phyloP scores from a whole-genome alignment of 1,284 basidiomycete genomes.

The Microbotryum lychnidis-dioicae region DNA sequence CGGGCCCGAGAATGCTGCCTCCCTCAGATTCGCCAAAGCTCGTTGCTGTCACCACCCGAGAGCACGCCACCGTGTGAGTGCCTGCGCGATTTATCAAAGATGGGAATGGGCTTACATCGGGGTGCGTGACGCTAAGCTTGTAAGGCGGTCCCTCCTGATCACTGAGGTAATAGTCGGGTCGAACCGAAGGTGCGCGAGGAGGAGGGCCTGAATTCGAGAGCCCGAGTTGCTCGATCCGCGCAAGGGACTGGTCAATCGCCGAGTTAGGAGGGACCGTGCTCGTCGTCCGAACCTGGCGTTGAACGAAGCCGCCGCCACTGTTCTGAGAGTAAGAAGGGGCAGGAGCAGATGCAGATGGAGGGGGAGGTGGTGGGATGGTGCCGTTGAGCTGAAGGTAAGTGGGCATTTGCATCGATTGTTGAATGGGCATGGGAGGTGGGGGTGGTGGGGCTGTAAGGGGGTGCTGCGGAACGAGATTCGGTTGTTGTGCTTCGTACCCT shows the following conservation, averaged over 20 bases:
- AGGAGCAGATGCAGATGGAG: no score
- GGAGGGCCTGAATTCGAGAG: background rate
- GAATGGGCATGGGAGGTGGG: no score
- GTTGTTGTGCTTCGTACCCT: no score
- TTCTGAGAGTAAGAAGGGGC: no score
- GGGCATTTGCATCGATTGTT: no score
- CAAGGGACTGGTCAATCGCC: conserved; percentile 9
- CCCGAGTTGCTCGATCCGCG: background rate
- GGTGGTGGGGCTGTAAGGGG: no score
- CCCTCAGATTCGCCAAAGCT: conserved; percentile 25
- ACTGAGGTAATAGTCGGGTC: conserved; percentile 21
- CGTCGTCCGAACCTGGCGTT: conserved; percentile 8
- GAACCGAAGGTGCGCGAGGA: background rate
- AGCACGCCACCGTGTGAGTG: no score
- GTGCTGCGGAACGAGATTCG: no score
- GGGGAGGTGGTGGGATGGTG: no score
- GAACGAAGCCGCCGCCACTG: background rate
- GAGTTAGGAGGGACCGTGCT: conserved; percentile 20
- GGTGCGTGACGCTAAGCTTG: conserved; percentile 27
- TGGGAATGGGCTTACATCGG: background rate
- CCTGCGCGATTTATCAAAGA: background rate
- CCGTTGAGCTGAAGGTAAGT: no score
- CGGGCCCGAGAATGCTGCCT: conserved; percentile 12
- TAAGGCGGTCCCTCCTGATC: conserved; percentile 27
- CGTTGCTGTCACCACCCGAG: conserved; percentile 13